Conservation (phyloP, 306 rosid species). For the Abrus precatorius region DNA sequence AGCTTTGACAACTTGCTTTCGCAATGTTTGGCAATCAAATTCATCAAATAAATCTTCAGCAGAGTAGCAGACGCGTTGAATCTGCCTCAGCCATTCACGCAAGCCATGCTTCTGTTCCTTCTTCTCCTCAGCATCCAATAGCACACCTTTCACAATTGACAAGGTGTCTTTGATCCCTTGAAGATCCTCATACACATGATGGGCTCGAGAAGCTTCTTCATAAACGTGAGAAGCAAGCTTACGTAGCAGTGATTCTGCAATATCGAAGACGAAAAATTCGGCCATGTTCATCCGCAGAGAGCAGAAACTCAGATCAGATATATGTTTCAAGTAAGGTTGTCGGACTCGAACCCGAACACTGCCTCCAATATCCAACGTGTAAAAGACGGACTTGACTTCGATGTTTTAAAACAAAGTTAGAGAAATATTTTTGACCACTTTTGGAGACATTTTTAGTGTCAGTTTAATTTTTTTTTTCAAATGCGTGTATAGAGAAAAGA, state of each 20-base stretch:
- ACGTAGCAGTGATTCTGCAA: neutral
- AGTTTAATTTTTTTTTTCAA: too few species aligned
- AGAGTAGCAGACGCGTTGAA: neutral
- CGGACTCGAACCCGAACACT: too few species aligned
- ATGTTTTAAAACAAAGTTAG: too few species aligned
- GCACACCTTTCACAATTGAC: neutral
- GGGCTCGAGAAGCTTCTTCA: conserved; percentile 30
- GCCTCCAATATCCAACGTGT: too few species aligned
- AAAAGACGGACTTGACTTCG: too few species aligned
- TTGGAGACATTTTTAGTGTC: too few species aligned
- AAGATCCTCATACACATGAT: conserved; percentile 7
- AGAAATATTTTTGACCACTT: too few species aligned
- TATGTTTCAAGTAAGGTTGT: too few species aligned
- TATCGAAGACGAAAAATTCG: neutral
- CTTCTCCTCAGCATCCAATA: conserved; percentile 39
- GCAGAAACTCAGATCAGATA: neutral
- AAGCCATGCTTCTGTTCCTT: conserved; percentile 1
- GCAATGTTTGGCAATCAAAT: conserved; percentile 9
- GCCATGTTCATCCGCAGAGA: conserved; percentile 13
- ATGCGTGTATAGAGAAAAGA: too few species aligned
- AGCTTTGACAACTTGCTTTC: neutral
- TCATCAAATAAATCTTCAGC: conserved; percentile 28
- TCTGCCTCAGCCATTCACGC: conserved; percentile 33
- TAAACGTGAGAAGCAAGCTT: conserved; percentile 27
- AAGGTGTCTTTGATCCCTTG: conserved; percentile 13